Evolutionary conservation across 352 stramenopile genomes (phyloP).

Genomic region (Pythium periplocum): DNA sequence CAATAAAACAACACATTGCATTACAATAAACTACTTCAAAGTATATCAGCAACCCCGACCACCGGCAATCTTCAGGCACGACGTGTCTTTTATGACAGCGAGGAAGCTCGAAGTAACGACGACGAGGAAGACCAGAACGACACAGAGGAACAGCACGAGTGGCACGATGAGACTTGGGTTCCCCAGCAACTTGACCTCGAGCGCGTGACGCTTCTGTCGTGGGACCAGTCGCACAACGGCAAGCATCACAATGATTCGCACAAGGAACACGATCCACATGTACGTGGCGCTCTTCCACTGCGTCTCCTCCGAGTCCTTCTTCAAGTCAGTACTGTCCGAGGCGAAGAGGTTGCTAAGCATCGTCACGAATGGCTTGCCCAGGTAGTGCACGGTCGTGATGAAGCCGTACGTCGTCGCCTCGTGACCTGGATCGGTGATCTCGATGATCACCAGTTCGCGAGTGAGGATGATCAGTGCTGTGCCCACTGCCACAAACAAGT

Average conservation of each 20-base stretch:
- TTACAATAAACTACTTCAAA: too few relatives aligned
- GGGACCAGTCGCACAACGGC: too few relatives aligned
- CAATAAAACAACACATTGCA: too few relatives aligned
- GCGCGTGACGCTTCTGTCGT: too few relatives aligned
- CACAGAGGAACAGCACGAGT: too few relatives aligned
- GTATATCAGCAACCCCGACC: constrained; percentile 7
- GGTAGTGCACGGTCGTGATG: constrained; percentile 3
- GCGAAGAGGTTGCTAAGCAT: constrained; percentile 6
- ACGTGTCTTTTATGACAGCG: constrained; percentile 3
- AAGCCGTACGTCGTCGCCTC: constrained; percentile 6
- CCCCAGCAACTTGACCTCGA: too few relatives aligned
- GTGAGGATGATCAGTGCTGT: background rate
- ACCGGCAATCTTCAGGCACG: constrained; percentile 12
- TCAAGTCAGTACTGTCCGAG: background rate
- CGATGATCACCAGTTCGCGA: constrained; percentile 4
- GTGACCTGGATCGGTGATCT: constrained; percentile 2
- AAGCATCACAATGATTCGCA: too few relatives aligned
- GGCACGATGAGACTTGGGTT: too few relatives aligned
- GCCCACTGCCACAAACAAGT: background rate
- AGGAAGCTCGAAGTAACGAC: constrained; percentile 8
- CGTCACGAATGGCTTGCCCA: constrained; percentile 3
- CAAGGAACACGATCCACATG: too few relatives aligned
- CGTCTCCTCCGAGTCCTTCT: too few relatives aligned
- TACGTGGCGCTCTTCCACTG: too few relatives aligned
- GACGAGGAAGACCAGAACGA: too few relatives aligned